A percentile compares a stretch with the other conserved stretches of the same genome.
phyloP scores from a whole-genome alignment of 805 yeast species.

The Sugiyamaella smithiae region DNA sequence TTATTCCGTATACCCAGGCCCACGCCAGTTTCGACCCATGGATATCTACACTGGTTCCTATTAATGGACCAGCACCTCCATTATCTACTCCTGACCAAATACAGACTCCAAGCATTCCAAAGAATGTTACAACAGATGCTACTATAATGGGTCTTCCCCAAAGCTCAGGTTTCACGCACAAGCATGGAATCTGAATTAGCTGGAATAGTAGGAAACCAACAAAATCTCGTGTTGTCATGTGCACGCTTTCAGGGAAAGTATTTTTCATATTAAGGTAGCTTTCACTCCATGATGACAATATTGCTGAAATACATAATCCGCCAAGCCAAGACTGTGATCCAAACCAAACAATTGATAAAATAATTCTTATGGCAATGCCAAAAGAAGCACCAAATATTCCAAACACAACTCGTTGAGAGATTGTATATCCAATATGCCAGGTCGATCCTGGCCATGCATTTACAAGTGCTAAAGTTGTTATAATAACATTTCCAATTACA shows the following conservation, averaged over 20 bases:
- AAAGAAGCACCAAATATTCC: constrained; percentile 46
- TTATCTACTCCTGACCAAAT: constrained; percentile 23
- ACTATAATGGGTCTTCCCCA: constrained; percentile 37
- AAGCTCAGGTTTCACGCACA: constrained; percentile 30
- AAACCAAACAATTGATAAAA: constrained; percentile 47
- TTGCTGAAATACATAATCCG: constrained; percentile 41
- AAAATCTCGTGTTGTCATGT: constrained; percentile 36
- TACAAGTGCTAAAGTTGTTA: constrained; percentile 40
- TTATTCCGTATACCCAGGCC: constrained; percentile 32
- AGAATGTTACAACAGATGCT: constrained; percentile 39
- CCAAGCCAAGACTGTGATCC: constrained; percentile 48
- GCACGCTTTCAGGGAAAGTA: constrained; percentile 39
- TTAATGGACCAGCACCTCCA: constrained; percentile 31
- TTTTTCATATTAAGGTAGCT: constrained; percentile 40
- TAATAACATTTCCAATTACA: constrained; percentile 42
- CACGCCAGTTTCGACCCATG: constrained; percentile 10
- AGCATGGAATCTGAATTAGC: constrained; percentile 41
- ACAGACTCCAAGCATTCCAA: constrained; percentile 30
- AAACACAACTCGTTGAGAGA: constrained; percentile 43
- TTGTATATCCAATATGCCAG: constrained; percentile 47
- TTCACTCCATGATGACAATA: constrained; percentile 40
- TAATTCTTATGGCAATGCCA: constrained; percentile 32
- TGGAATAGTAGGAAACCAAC: constrained; percentile 47
- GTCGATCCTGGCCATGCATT: constrained; percentile 47
- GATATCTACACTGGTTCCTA: constrained; percentile 37